Conservation (phyloP, 148 eudicot species). For the Rhododendron ovatum region DNA sequence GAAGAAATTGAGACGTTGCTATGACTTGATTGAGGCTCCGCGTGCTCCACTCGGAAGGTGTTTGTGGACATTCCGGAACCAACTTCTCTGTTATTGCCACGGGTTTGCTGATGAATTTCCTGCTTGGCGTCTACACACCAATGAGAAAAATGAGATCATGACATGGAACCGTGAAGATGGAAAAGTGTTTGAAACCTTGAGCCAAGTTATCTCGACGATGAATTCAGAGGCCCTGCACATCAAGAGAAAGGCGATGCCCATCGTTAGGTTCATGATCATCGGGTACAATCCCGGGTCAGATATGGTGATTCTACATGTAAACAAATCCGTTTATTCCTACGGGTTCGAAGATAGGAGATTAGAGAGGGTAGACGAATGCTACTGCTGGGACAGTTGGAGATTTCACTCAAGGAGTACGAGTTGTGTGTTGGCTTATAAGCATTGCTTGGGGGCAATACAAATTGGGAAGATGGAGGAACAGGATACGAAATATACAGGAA, state of each 20-base stretch:
- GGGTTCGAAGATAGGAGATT: not conserved
- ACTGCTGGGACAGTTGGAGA: not conserved
- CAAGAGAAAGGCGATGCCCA: not conserved
- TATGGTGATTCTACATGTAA: not conserved
- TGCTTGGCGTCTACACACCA: not conserved
- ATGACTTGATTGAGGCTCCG: slow-evolving; percentile 7
- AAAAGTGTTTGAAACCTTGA: not conserved
- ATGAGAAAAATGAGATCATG: not conserved
- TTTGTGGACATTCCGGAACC: not conserved
- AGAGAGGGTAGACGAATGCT: no score
- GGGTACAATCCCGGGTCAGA: not conserved
- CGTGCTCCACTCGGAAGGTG: slow-evolving; percentile 16
- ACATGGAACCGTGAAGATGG: slow-evolving; percentile 11
- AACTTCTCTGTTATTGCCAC: slow-evolving; percentile 14
- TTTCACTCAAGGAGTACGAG: not conserved
- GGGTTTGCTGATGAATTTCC: not conserved
- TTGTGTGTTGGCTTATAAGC: not conserved
- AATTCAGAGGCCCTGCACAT: not conserved
- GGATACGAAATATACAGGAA: not conserved
- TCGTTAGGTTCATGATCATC: slow-evolving; percentile 1
- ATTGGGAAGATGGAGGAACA: not conserved
- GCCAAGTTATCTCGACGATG: not conserved
- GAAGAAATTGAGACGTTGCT: not conserved
- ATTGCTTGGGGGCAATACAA: not conserved
- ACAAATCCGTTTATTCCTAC: not conserved